Conservation (phyloP, 73 alveolate species). For the Paramecium bursaria region DNA sequence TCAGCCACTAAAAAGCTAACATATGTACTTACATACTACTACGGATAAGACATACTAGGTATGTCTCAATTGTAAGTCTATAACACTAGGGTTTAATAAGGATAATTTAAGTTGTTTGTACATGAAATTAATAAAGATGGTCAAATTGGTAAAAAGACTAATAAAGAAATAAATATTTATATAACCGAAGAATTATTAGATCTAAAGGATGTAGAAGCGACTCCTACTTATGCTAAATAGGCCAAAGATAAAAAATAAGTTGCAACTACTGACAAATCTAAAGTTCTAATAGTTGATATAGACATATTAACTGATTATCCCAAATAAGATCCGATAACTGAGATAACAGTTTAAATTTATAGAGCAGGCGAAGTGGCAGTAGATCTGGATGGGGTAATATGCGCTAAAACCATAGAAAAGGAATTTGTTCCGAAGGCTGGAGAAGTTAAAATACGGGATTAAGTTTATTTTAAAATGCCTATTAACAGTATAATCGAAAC, state of each 20-base stretch:
- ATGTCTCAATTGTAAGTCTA: neutral
- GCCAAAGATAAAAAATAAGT: neutral
- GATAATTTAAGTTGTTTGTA: neutral
- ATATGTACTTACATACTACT: neutral
- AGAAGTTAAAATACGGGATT: neutral
- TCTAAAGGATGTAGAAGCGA: slow-evolving; percentile 27
- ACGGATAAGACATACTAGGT: slow-evolving; percentile 1
- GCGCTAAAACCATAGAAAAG: slow-evolving; percentile 22
- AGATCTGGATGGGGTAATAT: slow-evolving; percentile 36
- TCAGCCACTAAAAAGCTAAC: neutral
- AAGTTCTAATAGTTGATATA: slow-evolving; percentile 3
- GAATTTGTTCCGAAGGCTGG: neutral
- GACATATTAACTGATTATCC: slow-evolving; percentile 37
- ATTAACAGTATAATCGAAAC: neutral
- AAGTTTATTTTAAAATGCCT: slow-evolving; percentile 48
- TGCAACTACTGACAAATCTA: neutral
- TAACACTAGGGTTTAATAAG: neutral
- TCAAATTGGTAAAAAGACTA: slow-evolving; percentile 43
- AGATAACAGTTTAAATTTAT: slow-evolving; percentile 40
- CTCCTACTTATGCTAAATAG: slow-evolving; percentile 50
- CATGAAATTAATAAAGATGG: slow-evolving; percentile 38
- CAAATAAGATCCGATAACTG: slow-evolving; percentile 17
- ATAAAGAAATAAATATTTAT: neutral
- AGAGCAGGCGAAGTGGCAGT: slow-evolving; percentile 27
- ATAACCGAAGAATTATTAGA: slow-evolving; percentile 21